These are phyloP conservation scores for Dictyostelium firmibasis DNA, from an alignment of 78 protist genomes.

Conservation along the genomic window DNA sequence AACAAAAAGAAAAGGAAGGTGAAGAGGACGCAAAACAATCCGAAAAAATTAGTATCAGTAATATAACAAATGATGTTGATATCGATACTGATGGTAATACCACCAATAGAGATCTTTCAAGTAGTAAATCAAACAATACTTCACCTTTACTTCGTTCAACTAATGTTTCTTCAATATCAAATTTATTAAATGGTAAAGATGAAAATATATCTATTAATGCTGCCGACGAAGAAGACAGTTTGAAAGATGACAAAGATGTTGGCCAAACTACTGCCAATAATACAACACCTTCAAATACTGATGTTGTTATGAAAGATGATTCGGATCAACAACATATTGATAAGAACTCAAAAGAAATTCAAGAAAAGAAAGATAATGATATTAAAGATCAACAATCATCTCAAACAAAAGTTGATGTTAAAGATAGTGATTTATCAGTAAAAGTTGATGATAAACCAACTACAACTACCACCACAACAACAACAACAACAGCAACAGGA, in stretches of 20 bases:
- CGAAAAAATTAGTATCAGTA: not conserved
- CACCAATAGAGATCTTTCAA: not conserved
- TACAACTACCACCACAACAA: not conserved
- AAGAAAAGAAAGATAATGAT: not conserved
- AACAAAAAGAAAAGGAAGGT: constrained; percentile 9
- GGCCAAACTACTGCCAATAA: not conserved
- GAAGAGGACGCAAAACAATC: not conserved
- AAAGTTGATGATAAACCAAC: not conserved
- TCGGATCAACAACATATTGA: not conserved
- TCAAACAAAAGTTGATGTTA: not conserved
- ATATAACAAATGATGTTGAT: constrained; percentile 1
- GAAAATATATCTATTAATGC: too few species aligned
- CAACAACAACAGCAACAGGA: not conserved
- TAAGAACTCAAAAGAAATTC: constrained; percentile 40
- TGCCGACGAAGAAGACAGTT: not conserved
- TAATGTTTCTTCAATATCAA: not conserved
- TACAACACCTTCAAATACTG: not conserved
- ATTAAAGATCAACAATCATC: not conserved
- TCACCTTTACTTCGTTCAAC: not conserved
- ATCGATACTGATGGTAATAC: not conserved
- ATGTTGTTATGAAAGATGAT: not conserved
- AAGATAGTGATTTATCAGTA: not conserved
- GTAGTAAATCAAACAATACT: not conserved
- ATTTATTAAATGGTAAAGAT: not conserved
- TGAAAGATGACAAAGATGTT: not conserved